These are phyloP conservation scores for Cetraspora pellucida DNA, from an alignment of 192 early-diverging fungal species.

Conservation along the genomic window DNA sequence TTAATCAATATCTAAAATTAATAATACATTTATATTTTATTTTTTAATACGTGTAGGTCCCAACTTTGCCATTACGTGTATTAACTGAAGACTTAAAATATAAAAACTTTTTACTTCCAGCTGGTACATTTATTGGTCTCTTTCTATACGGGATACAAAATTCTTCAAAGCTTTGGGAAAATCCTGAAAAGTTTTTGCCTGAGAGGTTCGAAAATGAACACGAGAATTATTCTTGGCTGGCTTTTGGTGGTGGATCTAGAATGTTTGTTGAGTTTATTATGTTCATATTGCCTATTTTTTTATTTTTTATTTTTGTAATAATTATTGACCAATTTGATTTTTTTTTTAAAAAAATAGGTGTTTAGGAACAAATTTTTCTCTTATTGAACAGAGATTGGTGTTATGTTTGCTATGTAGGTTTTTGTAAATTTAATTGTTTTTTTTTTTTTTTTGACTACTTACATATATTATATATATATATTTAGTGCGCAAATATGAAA, in stretches of 20 bases:
- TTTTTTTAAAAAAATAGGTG: background rate
- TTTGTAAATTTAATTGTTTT: background rate
- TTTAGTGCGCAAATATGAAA: background rate
- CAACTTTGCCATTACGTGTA: background rate
- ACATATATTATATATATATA: background rate
- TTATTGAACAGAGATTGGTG: background rate
- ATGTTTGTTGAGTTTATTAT: background rate
- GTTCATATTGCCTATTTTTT: background rate
- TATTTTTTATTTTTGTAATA: background rate
- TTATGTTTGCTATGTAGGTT: background rate
- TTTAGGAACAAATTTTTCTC: background rate
- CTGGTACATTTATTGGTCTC: background rate
- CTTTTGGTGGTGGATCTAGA: background rate
- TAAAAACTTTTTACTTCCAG: background rate
- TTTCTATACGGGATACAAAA: background rate
- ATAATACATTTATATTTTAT: background rate
- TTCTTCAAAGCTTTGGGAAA: background rate
- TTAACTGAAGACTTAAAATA: background rate
- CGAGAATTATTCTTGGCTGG: background rate
- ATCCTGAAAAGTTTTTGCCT: background rate
- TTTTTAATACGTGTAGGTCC: background rate
- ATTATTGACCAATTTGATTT: background rate
- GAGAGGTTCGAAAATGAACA: background rate
- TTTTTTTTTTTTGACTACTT: too few species aligned
- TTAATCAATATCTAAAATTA: too few species aligned